phyloP scores from a whole-genome alignment of 331 rosid species.

The Cydonia oblonga region DNA sequence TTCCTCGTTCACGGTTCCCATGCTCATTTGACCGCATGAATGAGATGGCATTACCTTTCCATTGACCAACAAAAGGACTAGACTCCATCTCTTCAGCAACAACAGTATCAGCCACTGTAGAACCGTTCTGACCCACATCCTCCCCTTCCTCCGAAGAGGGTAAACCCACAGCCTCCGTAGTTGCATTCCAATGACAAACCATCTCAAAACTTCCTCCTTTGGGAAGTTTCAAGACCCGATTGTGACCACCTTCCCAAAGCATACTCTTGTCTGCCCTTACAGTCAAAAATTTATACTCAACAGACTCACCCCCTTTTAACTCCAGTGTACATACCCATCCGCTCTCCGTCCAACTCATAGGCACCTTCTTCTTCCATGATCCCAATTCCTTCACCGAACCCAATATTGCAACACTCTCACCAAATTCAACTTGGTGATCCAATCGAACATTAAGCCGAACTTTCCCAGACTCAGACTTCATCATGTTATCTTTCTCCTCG shows the following conservation, averaged over 20 bases:
- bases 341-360: constrained; percentile 51
- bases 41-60: constrained; percentile 69
- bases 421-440: constrained; percentile 77
- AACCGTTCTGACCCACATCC: constrained; percentile 13
- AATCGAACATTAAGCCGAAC: constrained; percentile 45
- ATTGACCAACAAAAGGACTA: constrained; percentile 86
- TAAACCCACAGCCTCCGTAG: constrained; percentile 34
- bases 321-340: constrained; percentile 76
- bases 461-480: constrained; percentile 22
- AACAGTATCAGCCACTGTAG: constrained; percentile 10
- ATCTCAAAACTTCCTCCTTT: constrained; percentile 34
- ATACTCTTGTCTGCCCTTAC: constrained; percentile 23
- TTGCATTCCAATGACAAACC: constrained; percentile 56
- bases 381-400: constrained; percentile 77
- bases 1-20: constrained; percentile 29
- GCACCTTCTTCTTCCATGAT: constrained; percentile 58
- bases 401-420: constrained; percentile 57
- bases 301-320: constrained; percentile 21
- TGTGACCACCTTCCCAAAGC: constrained; percentile 67
- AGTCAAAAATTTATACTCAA: constrained; percentile 61
- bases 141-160: constrained; percentile 22
- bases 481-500: constrained; percentile 16
- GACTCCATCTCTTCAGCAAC: constrained; percentile 24
- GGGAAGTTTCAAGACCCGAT: constrained; percentile 57
- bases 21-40: constrained; percentile 75